A percentile compares a stretch with the other conserved stretches of the same genome.
phyloP scores from a whole-genome alignment of 352 stramenopile genomes.

The Phytophthora pini region DNA sequence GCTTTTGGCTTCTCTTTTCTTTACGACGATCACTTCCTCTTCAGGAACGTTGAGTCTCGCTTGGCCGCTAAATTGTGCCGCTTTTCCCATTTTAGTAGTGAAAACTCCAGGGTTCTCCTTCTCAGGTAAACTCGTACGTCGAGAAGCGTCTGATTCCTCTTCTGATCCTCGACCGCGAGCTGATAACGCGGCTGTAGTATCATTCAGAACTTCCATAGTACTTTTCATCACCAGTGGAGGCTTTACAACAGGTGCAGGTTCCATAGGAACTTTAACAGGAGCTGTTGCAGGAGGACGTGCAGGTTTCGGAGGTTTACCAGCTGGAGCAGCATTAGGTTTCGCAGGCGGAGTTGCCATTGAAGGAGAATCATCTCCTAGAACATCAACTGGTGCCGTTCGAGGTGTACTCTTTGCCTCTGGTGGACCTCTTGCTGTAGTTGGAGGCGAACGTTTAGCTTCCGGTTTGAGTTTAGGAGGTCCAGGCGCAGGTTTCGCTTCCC shows the following conservation, averaged over 20 bases:
- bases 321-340: conserved; percentile 15
- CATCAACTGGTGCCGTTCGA: conserved; percentile 47
- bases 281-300: conserved; percentile 18
- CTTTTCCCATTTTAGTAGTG: conserved; percentile 47
- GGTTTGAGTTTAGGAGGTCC: conserved; percentile 26
- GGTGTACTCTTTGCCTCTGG: conserved; percentile 39
- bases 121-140: conserved; percentile 16
- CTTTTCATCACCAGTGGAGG: conserved; percentile 55
- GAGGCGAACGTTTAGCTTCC: conserved; percentile 39
- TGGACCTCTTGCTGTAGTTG: conserved; percentile 19
- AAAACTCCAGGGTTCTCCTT: conserved; percentile 32
- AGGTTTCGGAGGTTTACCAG: conserved; percentile 28
- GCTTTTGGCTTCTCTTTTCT: conserved; percentile 60
- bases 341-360: not conserved
- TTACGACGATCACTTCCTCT: conserved; percentile 75
- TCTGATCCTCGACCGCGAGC: conserved; percentile 34
- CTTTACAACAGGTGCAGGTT: conserved; percentile 41
- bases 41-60: conserved; percentile 61
- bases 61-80: conserved; percentile 63
- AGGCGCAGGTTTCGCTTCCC: conserved; percentile 14
- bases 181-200: conserved; percentile 54
- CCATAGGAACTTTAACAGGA: conserved; percentile 8
- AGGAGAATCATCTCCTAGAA: conserved; percentile 46
- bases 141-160: conserved; percentile 24
- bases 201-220: conserved; percentile 77